phyloP scores from a whole-genome alignment of 1,139 yeast genomes.

The Lodderomyces oxycetoniae region DNA sequence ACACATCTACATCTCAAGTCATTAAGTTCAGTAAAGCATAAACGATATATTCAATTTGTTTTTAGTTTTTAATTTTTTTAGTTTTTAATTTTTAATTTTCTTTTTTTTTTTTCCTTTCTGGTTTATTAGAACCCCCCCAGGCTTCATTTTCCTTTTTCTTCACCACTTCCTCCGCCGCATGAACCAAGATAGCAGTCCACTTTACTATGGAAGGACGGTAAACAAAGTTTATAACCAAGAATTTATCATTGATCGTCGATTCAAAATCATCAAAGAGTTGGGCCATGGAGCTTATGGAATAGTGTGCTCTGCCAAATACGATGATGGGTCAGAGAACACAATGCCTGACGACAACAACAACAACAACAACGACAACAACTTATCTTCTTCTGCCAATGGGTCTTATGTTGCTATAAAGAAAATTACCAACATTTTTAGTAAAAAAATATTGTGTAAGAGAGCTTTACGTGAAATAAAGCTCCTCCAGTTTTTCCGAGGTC shows the following conservation, averaged over 20 bases:
- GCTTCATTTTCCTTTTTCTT: no score
- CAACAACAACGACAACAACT: constrained; percentile 7
- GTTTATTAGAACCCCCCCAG: no score
- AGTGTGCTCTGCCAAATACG: constrained; percentile 90
- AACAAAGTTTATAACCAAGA: constrained; percentile 80
- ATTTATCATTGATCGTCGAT: constrained; percentile 79
- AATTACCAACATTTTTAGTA: constrained; percentile 86
- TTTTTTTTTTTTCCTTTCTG: no score
- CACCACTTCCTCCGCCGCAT: background rate
- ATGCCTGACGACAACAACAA: constrained; percentile 2
- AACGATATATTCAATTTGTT: no score
- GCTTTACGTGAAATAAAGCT: constrained; percentile 86
- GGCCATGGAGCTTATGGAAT: constrained; percentile 98
- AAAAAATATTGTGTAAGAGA: constrained; percentile 82
- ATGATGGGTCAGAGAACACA: constrained; percentile 45
- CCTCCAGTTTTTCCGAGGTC: constrained; percentile 86
- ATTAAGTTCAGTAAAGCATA: no score
- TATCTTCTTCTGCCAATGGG: constrained; percentile 21
- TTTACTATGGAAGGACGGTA: constrained; percentile 33
- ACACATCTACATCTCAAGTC: no score
- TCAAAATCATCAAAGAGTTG: constrained; percentile 80
- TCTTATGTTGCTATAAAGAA: constrained; percentile 82
- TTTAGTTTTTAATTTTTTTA: no score
- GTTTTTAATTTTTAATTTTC: no score
- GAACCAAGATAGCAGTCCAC: constrained; percentile 9